Base-by-base conservation (phyloP, 176 grass and related monocot species). In the Lolium rigidum region DNA sequence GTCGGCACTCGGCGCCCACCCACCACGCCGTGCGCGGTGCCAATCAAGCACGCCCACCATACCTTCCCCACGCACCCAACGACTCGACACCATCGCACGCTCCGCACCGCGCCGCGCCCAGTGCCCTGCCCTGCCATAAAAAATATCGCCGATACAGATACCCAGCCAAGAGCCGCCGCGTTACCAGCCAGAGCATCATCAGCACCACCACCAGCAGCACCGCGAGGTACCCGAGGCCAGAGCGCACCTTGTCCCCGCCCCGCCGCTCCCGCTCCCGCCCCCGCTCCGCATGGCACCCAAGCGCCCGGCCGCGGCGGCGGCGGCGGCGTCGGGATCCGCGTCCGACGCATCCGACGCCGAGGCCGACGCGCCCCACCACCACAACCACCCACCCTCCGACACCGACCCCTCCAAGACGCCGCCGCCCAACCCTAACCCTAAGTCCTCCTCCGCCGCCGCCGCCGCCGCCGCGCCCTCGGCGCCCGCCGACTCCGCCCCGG, bases 201-300 rank as follows among this genome's bases (percentile, higher is more conserved):
- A 8, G 13, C 31, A 35, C 2, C 31, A 35, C 31, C 31, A 35
- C 6, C 22, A 61, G 57, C 77, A 17, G 55, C 69, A 78, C 35
- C 87, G 44, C 55, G 26, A 69, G 39, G 14, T 22, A 24, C 79
- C 46, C 26, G 14, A 43, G 31, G 6, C 56, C 3, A 20, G 10
- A 50, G 76, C 56, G 31, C 58, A 74, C 64, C 17, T 8, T 43
- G 41, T 43, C 41, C 41, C 0, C 31, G 3, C 31, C 0, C 9
- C n/a, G 1, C 0, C 3, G 14, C n/a, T n/a, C n/a, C n/a, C n/a
- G n/a, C n/a, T n/a, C 55, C 18, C 70, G 31, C 78, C 50, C 50
- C 83, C 66, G 28, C 28, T 50, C 73, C 39, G 48, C 37, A 94
- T 94, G 93, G 85, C 90, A 37, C 85, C 93, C 16, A 94, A 92